These are phyloP conservation scores for Allium fistulosum DNA, from an alignment of 106 monocot genomes.

Conservation along the genomic window DNA sequence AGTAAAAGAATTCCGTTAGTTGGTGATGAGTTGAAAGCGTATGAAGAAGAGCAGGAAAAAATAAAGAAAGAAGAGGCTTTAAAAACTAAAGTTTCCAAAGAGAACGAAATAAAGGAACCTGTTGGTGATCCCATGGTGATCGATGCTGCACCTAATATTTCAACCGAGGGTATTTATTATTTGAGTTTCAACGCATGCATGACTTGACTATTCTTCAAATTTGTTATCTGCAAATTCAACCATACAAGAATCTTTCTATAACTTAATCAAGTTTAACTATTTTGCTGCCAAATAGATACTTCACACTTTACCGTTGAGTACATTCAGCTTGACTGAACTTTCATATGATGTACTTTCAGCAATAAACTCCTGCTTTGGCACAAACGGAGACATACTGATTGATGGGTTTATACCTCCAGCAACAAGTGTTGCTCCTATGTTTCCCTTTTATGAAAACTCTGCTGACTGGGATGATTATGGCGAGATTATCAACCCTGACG, in stretches of 20 bases:
- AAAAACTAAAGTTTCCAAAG: slow-evolving; percentile 61
- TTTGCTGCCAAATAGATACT: neutral
- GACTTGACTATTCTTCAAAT: too few species aligned
- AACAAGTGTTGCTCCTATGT: slow-evolving; percentile 94
- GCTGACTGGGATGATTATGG: slow-evolving; percentile 99
- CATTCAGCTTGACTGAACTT: neutral
- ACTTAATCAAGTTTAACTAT: too few species aligned
- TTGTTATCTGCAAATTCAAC: too few species aligned
- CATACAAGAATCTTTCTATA: too few species aligned
- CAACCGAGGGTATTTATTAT: slow-evolving; percentile 40
- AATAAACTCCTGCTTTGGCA: slow-evolving; percentile 25
- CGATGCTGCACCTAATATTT: slow-evolving; percentile 41
- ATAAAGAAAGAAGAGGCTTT: slow-evolving; percentile 75
- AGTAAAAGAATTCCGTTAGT: slow-evolving; percentile 86
- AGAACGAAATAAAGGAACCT: slow-evolving; percentile 52
- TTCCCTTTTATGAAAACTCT: slow-evolving; percentile 77
- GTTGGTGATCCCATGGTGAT: slow-evolving; percentile 73
- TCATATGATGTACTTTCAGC: slow-evolving; percentile 29
- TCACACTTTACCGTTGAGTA: neutral
- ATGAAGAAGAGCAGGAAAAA: slow-evolving; percentile 82
- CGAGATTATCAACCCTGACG: slow-evolving; percentile 93
- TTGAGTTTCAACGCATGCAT: too few species aligned
- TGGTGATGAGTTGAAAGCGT: slow-evolving; percentile 91
- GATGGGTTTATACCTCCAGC: slow-evolving; percentile 88
- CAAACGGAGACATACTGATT: slow-evolving; percentile 69